Evolutionary conservation across 257 asterid genomes (phyloP).

Genomic region (Linaria vulgaris): DNA sequence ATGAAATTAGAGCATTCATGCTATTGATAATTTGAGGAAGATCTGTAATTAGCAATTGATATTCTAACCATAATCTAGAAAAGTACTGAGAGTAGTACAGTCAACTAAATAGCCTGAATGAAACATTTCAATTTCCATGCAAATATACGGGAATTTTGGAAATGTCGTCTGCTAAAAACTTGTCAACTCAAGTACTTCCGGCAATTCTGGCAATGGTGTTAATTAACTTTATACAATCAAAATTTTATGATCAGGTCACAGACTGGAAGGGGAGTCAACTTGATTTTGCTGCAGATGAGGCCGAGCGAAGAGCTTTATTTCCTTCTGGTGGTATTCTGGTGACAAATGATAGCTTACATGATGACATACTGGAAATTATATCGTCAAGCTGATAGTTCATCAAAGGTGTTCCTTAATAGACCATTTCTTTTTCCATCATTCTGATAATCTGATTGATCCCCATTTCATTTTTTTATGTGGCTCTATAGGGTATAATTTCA

Average conservation of each 20-base stretch:
- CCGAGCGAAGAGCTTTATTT: conserved; percentile 57
- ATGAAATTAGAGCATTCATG: too few species aligned
- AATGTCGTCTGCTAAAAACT: background rate
- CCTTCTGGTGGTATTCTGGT: conserved; percentile 86
- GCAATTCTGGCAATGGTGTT: background rate
- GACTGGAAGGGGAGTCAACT: conserved; percentile 81
- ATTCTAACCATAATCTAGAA: too few species aligned
- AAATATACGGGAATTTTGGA: background rate
- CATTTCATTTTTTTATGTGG: background rate
- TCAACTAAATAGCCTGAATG: too few species aligned
- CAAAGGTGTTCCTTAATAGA: background rate
- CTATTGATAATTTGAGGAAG: too few species aligned
- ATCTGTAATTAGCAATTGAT: too few species aligned
- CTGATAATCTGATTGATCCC: conserved; percentile 22
- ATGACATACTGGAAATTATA: conserved; percentile 52
- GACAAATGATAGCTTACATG: conserved; percentile 56
- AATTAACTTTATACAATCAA: background rate
- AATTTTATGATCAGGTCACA: conserved; percentile 54
- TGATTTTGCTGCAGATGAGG: conserved; percentile 65
- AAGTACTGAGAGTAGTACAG: too few species aligned
- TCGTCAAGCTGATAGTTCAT: conserved; percentile 38
- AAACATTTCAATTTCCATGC: background rate
- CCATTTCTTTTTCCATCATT: background rate
- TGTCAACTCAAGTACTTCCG: conserved; percentile 1
- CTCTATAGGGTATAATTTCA: too few species aligned